A percentile compares a stretch with the other conserved stretches of the same genome.
Evolutionary conservation across 2,329 filamentous ascomycete genomes (phyloP).

Genomic region (Falciphora oryzae): DNA sequence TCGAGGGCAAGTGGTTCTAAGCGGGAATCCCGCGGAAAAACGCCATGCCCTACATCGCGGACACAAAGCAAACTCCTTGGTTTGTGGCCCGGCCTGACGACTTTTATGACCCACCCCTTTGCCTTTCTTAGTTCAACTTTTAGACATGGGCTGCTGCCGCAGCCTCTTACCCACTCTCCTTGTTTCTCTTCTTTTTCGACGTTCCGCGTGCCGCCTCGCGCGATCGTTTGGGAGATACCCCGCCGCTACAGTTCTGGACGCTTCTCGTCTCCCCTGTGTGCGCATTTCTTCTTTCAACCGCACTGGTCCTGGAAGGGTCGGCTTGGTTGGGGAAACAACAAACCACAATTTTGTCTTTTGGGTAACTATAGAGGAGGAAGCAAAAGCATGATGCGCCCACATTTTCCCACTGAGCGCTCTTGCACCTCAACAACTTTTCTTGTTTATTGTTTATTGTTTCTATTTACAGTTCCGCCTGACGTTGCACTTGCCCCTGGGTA

Average conservation of each 20-base stretch:
- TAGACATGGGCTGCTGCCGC: background rate
- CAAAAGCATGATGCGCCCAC: background rate
- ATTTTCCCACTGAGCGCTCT: background rate
- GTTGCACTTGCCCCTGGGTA: background rate
- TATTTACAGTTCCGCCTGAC: background rate
- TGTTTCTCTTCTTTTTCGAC: background rate
- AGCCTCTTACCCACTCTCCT: background rate
- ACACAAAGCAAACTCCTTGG: background rate
- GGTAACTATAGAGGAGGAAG: background rate
- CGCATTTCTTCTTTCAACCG: background rate
- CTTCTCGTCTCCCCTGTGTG: background rate
- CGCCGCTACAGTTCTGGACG: background rate
- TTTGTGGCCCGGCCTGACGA: background rate
- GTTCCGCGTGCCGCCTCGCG: background rate
- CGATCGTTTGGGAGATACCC: background rate
- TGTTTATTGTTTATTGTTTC: background rate
- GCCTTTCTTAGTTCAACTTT: background rate
- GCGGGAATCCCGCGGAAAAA: background rate
- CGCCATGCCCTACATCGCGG: no score
- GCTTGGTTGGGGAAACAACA: background rate
- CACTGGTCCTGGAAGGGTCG: background rate
- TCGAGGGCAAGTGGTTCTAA: conserved; percentile 14
- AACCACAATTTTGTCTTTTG: background rate
- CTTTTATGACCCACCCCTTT: background rate
- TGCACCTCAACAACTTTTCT: background rate